These are phyloP conservation scores for Paramecium caudatum DNA, from an alignment of 73 alveolate species.

Conservation along the genomic window DNA sequence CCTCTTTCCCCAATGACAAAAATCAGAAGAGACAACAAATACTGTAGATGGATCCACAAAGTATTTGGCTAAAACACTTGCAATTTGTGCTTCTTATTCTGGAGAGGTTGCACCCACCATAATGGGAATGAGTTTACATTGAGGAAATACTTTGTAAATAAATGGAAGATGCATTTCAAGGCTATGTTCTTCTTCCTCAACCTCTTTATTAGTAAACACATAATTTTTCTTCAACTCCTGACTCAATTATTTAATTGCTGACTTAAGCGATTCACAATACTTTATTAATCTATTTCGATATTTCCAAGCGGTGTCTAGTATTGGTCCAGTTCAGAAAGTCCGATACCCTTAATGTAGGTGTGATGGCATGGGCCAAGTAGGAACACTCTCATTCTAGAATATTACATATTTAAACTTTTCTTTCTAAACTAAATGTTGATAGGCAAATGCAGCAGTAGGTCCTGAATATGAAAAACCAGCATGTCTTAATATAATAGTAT, in stretches of 20 bases:
- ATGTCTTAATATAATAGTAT: constrained; percentile 75
- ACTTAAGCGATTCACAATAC: not conserved
- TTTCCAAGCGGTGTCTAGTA: constrained; percentile 96
- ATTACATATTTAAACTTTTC: constrained; percentile 48
- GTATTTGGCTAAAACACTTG: constrained; percentile 85
- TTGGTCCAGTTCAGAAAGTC: constrained; percentile 82
- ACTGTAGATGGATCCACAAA: constrained; percentile 87
- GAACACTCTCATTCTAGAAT: constrained; percentile 86
- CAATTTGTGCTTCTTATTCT: constrained; percentile 84
- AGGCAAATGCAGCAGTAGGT: constrained; percentile 96
- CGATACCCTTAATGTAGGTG: constrained; percentile 93
- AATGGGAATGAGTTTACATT: constrained; percentile 91
- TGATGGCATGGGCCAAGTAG: constrained; percentile 99
- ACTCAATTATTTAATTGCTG: constrained; percentile 58
- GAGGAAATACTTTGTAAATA: constrained; percentile 87
- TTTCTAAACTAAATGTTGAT: constrained; percentile 84
- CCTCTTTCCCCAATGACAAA: constrained; percentile 98
- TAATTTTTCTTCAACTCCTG: constrained; percentile 81
- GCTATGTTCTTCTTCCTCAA: constrained; percentile 96
- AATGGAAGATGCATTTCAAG: constrained; percentile 97
- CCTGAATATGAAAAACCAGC: constrained; percentile 98
- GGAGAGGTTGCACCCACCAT: constrained; percentile 93
- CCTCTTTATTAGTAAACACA: constrained; percentile 78
- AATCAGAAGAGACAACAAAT: constrained; percentile 94
- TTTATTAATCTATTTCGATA: constrained; percentile 85